Base-by-base conservation (phyloP, 148 eudicot genomes). In the Rhododendron williamsianum region DNA sequence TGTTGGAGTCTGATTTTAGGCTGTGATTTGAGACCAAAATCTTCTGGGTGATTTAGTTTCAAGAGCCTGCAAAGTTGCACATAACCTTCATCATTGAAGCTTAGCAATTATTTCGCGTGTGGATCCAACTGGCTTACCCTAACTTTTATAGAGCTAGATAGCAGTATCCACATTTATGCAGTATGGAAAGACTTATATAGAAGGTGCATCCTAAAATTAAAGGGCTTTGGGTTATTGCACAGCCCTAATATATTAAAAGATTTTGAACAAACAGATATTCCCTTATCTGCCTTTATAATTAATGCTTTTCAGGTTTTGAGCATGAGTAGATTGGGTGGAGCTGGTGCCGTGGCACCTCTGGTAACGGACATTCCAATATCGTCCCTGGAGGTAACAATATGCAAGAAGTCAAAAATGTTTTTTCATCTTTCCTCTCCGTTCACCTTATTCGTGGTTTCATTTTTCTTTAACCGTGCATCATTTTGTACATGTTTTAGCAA, bases 261-360 rank as follows among this genome's bases (percentile, higher is more conserved):
- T 27, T 73, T 73, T 84, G 13, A 11, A 35, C 33, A 45, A 9
- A 38, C 74, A 25, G 36, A 38, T 52, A 63, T 25, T 58, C 58
- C 23, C 8, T 86, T 9, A 82, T 76, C 48, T 27, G 41, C 23
- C 35, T 81, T 54, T 16, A 21, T 58, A 36, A 41, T 60, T 76
- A 51, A 63, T 78, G 41, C 82, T 71, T 27, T 11, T 52, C 90
- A 93, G 95, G 95, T 93, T 87, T 84, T 93, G 91, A 92, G 93
- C 89, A 93, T 93, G 94, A 93, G 95, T 90, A 93, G 95, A 90
- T 84, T 93, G 88, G 94, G 95, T 15, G 95, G 92, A 82, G 95
- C 95, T 56, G 94, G 95, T 83, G 95, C 95, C 5, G 95, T 93
- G 86, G 95, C 93, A 67, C 95, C 95, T 43, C 91, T 93, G 43